phyloP scores from a whole-genome alignment of 148 eudicot species.

The Oxyria digyna region DNA sequence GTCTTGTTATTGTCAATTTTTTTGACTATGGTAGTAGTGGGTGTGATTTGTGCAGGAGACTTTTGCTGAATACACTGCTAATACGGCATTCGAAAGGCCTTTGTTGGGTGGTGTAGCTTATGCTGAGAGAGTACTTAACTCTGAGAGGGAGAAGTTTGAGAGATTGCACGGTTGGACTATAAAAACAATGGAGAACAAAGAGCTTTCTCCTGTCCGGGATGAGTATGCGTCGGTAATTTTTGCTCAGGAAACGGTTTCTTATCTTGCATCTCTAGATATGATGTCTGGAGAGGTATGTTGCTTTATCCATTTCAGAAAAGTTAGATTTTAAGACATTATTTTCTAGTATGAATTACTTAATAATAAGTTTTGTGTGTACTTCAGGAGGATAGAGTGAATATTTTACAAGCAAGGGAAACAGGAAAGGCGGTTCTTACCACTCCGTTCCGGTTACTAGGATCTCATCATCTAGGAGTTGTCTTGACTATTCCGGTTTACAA shows the following conservation, averaged over 20 bases:
- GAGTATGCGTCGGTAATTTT: constrained; percentile 67
- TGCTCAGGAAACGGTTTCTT: constrained; percentile 58
- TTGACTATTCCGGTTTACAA: constrained; percentile 66
- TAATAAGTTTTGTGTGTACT: background rate
- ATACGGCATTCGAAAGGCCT: constrained; percentile 62
- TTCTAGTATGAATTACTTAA: background rate
- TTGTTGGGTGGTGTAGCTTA: constrained; percentile 63
- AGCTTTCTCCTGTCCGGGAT: constrained; percentile 47
- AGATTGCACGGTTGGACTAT: constrained; percentile 47
- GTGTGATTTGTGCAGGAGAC: constrained; percentile 33
- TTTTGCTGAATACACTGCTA: constrained; percentile 61
- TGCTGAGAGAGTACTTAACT: constrained; percentile 40
- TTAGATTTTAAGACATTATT: background rate
- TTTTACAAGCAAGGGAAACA: constrained; percentile 54
- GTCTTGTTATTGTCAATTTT: background rate
- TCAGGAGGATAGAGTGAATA: constrained; percentile 69
- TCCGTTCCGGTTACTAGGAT: constrained; percentile 47
- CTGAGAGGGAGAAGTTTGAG: constrained; percentile 61
- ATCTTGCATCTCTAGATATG: constrained; percentile 56
- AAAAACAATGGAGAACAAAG: constrained; percentile 43
- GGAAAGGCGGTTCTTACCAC: constrained; percentile 68
- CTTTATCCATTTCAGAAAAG: background rate
- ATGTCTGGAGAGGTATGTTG: constrained; percentile 60
- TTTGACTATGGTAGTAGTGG: background rate
- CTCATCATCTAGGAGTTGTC: constrained; percentile 69